Percentiles rank a stretch among this genome's conserved stretches.
These are phyloP conservation scores for Alternaria consortialis DNA, from an alignment of 2,329 filamentous ascomycete genomes.

Conservation along the genomic window DNA sequence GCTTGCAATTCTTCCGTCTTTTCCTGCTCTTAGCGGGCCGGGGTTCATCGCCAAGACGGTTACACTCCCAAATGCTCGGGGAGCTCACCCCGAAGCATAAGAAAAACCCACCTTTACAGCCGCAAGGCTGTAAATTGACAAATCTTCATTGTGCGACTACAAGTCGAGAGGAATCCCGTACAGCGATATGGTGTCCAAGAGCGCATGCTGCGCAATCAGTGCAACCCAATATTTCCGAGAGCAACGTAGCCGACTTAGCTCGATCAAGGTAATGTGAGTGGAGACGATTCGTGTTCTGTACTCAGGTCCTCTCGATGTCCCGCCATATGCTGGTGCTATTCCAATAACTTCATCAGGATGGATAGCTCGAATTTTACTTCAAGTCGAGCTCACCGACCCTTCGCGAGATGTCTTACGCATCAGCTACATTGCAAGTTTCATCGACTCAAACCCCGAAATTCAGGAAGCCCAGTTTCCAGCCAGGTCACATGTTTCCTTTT, in stretches of 20 bases:
- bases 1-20: not conserved
- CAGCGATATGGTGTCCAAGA: not conserved
- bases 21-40: not conserved
- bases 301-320: not conserved
- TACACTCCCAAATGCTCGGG: not conserved
- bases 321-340: not conserved
- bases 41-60: conserved; percentile 1
- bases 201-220: not conserved
- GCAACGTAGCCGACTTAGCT: not conserved
- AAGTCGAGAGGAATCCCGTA: not conserved
- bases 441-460: not conserved
- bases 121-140: not conserved
- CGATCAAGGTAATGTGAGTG: not conserved
- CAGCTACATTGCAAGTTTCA: not conserved
- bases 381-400: not conserved
- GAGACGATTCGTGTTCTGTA: not conserved
- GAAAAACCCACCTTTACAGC: not conserved
- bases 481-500: not conserved
- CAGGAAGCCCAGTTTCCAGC: not conserved
- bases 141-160: not conserved
- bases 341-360: not conserved
- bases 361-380: not conserved
- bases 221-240: not conserved
- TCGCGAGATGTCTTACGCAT: not conserved
- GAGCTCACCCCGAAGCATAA: not conserved